Percentiles rank a stretch among this genome's conserved stretches.
These are phyloP conservation scores for Lodderomyces oxycetoniae DNA, from an alignment of 1,139 yeast genomes.

Conservation along the genomic window DNA sequence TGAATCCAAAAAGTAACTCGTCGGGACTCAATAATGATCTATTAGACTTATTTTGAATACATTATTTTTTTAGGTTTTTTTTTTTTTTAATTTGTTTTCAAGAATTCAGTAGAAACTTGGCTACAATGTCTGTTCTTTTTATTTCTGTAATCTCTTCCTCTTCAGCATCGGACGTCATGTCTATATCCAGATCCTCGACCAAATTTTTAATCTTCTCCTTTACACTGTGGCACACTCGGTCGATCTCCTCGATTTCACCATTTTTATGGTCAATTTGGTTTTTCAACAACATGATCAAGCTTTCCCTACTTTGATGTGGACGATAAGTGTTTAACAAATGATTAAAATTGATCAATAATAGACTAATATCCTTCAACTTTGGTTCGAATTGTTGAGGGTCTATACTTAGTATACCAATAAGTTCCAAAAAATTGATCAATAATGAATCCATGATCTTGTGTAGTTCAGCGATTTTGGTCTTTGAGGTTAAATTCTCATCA, in stretches of 20 bases:
- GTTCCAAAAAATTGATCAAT: slow-evolving; percentile 65
- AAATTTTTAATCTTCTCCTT: slow-evolving; percentile 35
- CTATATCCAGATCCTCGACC: slow-evolving; percentile 11
- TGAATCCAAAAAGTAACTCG: slow-evolving; percentile 16
- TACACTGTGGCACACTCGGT: slow-evolving; percentile 42
- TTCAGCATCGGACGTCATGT: slow-evolving; percentile 2
- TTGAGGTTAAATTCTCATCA: slow-evolving; percentile 44
- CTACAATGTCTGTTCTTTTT: slow-evolving; percentile 10
- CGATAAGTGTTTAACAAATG: slow-evolving; percentile 80
- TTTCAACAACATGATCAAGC: slow-evolving; percentile 64
- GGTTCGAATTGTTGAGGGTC: slow-evolving; percentile 63
- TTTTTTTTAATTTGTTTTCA: slow-evolving; percentile 3
- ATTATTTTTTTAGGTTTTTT: background rate
- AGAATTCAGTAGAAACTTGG: slow-evolving; percentile 15
- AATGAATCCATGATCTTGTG: slow-evolving; percentile 67
- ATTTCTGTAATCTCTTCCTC: slow-evolving; percentile 8
- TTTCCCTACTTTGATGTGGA: slow-evolving; percentile 85
- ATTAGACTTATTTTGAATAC: slow-evolving; percentile 49
- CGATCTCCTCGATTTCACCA: slow-evolving; percentile 49
- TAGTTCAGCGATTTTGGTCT: slow-evolving; percentile 57
- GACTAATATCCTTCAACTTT: slow-evolving; percentile 67
- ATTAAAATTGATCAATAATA: slow-evolving; percentile 76
- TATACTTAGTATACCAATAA: slow-evolving; percentile 65
- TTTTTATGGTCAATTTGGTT: slow-evolving; percentile 55
- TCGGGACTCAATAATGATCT: slow-evolving; percentile 50